Percentiles rank a stretch among this genome's conserved stretches.
phyloP scores from a whole-genome alignment of 441 rosid genomes.

The Bocquillonia castaneifolia region DNA sequence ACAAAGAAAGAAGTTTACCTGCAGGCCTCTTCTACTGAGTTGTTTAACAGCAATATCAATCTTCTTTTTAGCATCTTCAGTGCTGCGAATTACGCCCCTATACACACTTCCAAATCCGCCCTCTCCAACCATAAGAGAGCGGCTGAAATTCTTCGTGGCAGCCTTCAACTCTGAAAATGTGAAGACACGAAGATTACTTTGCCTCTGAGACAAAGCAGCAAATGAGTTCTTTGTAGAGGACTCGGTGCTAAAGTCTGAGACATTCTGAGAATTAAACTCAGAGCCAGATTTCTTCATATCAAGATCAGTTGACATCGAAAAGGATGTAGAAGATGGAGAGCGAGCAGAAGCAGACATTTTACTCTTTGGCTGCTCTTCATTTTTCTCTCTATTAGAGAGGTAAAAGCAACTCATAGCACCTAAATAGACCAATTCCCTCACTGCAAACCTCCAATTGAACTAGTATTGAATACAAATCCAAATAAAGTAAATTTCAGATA shows the following conservation, averaged over 20 bases:
- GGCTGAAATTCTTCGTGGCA: conserved; percentile 68
- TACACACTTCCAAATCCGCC: conserved; percentile 92
- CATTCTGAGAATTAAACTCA: conserved; percentile 56
- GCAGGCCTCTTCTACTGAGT: conserved; percentile 73
- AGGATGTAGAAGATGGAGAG: conserved; percentile 28
- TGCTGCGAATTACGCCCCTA: conserved; percentile 68
- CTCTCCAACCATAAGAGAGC: conserved; percentile 77
- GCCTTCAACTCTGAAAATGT: conserved; percentile 58
- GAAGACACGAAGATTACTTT: conserved; percentile 61
- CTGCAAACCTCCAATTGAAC: conserved; percentile 26
- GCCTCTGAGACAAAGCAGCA: conserved; percentile 59
- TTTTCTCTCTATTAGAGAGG: conserved; percentile 38
- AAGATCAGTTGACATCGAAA: conserved; percentile 40
- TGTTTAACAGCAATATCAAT: conserved; percentile 88
- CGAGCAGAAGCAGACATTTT: conserved; percentile 43
- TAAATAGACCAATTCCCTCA: conserved; percentile 27
- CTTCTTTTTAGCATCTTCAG: conserved; percentile 36
- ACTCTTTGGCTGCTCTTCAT: conserved; percentile 39
- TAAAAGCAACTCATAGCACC: conserved; percentile 62
- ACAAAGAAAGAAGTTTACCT: conserved; percentile 58
- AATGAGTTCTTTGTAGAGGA: conserved; percentile 58
- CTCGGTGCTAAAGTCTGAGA: conserved; percentile 55
- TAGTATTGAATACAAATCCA: background rate
- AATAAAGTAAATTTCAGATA: no score
- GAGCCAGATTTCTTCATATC: conserved; percentile 57